Base-by-base conservation (phyloP, 1,284 basidiomycete genomes). In the Apiotrichum sp. region DNA sequence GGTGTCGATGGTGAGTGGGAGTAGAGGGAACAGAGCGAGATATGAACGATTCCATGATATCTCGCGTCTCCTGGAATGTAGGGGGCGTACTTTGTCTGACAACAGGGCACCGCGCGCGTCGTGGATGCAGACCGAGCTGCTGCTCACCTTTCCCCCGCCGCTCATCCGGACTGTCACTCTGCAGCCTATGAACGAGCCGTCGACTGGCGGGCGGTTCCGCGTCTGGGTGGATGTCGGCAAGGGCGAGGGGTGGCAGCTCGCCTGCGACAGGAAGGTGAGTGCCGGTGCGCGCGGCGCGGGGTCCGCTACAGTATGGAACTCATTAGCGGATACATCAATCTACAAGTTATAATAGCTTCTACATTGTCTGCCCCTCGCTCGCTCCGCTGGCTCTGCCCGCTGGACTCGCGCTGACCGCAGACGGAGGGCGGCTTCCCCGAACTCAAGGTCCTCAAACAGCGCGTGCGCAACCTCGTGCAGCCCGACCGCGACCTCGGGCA, bases 361-460 rank as follows among this genome's bases (percentile, higher is more conserved):
- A 22, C 22, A 22, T 22, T 22, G 22, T 22, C 22, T 22, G 22
- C 22, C 22, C 22, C 22, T 22, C 22, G 22, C 22, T 22, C 22
- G 22, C 22, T 22, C 22, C 22, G 22, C 22, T 22, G 22, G 22
- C 22, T 22, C 22, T 22, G 22, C 22, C 22, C 22, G 22, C 22
- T 22, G 22, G 22, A 22, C 22, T 22, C 22, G 22, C 13, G 13
- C 36, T 38, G 36, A 38, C 36, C 10, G 47, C 88, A 93, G 71
- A 76, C 83, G n/a, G 88, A 93, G 71, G 88, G 88, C 34, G 86
- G 88, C 0, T 96, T 96, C 69, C 92, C 92, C 0, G 92, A 95
- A 52, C 62, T 74, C 50, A 74, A 77, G 50, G 55, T 71, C 11
- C 67, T 93, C 86, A 95, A 95, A 77, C 91, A 93, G 74, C 81